These are phyloP conservation scores for Zasmidium cellare DNA, from an alignment of 2,329 filamentous ascomycete genomes.

Conservation along the genomic window DNA sequence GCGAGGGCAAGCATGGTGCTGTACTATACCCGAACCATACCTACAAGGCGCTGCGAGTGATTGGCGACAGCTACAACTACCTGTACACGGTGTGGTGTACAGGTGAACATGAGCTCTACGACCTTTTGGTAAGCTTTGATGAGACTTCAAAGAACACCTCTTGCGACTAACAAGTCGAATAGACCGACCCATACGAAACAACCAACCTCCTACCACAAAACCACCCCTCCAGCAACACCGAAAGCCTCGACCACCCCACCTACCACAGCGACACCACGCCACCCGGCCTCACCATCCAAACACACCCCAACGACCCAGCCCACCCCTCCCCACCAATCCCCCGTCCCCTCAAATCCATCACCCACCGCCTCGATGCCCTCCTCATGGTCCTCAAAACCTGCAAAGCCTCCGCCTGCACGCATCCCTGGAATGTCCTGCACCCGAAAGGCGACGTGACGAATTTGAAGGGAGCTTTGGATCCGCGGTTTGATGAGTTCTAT, in stretches of 20 bases:
- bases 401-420: slow-evolving; percentile 13
- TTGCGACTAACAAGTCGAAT: no score
- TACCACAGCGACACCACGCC: slow-evolving; percentile 3
- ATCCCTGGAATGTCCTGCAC: slow-evolving; percentile 21
- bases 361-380: slow-evolving; percentile 20
- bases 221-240: neutral
- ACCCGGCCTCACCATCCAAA: neutral
- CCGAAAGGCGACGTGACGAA: slow-evolving; percentile 8
- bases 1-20: slow-evolving; percentile 33
- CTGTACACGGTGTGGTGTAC: slow-evolving; percentile 71
- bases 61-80: slow-evolving; percentile 52
- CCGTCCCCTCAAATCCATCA: slow-evolving; percentile 2
- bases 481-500: slow-evolving; percentile 18
- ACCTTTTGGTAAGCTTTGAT: slow-evolving; percentile 37
- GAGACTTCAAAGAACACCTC: no score
- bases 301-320: no score
- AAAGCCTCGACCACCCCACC: neutral
- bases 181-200: slow-evolving; percentile 26
- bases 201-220: slow-evolving; percentile 18
- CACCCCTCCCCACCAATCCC: neutral
- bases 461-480: slow-evolving; percentile 12
- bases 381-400: slow-evolving; percentile 24
- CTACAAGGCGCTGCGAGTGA: slow-evolving; percentile 33
- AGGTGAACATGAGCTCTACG: slow-evolving; percentile 66
- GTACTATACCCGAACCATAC: slow-evolving; percentile 31